A percentile compares a stretch with the other conserved stretches of the same genome.
phyloP scores from a whole-genome alignment of 2,329 filamentous ascomycete species.

The Aspergillus texensis region DNA sequence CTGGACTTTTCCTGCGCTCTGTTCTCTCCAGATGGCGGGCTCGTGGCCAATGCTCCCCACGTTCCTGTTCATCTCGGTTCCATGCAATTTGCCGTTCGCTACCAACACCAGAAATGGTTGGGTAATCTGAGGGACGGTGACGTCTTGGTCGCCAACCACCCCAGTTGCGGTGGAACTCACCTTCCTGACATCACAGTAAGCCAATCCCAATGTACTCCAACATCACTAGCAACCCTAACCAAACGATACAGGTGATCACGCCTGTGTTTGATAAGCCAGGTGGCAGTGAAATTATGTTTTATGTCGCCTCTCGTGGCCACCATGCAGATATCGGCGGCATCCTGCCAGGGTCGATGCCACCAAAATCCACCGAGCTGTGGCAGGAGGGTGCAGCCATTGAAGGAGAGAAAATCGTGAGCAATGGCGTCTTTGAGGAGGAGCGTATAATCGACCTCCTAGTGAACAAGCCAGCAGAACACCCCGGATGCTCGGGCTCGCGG shows the following conservation, averaged over 20 bases:
- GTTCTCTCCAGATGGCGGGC: conserved; percentile 73
- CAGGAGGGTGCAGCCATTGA: conserved; percentile 53
- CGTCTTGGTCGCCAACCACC: conserved; percentile 82
- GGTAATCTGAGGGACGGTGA: conserved; percentile 77
- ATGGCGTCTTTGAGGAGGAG: conserved; percentile 77
- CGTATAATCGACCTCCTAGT: conserved; percentile 72
- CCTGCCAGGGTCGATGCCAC: conserved; percentile 80
- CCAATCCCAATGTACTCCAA: conserved; percentile 34
- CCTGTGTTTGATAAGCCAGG: conserved; percentile 67
- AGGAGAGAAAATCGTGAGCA: conserved; percentile 67
- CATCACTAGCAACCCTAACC: neutral
- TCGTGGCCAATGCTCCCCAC: conserved; percentile 72
- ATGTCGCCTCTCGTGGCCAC: conserved; percentile 77
- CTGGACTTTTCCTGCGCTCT: conserved; percentile 83
- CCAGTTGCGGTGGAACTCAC: conserved; percentile 82
- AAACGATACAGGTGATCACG: conserved; percentile 60
- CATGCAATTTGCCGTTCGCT: conserved; percentile 81
- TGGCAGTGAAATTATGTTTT: conserved; percentile 76
- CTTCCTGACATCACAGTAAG: conserved; percentile 74
- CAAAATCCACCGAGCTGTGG: conserved; percentile 50
- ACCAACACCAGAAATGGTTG: conserved; percentile 78
- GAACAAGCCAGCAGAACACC: conserved; percentile 71
- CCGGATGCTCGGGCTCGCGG: conserved; percentile 76
- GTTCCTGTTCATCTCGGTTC: conserved; percentile 79
- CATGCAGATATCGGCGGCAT: conserved; percentile 86